Conservation (phyloP, 257 asterid species). For the Solanum peruvianum region DNA sequence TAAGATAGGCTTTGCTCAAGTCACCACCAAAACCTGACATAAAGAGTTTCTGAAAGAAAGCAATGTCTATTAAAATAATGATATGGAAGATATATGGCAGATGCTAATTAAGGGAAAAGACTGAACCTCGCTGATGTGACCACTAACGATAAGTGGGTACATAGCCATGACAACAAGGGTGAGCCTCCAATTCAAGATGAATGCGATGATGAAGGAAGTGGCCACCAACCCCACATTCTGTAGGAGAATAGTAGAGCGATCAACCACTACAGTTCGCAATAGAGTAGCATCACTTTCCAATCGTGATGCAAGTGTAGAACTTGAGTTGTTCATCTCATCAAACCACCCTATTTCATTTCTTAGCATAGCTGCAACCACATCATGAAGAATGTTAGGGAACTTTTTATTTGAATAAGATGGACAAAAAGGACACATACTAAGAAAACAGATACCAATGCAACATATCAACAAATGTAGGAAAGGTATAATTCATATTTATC, state of each 20-base stretch:
- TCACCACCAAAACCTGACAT: constrained; percentile 90
- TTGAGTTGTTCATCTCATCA: constrained; percentile 59
- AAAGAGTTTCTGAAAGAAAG: constrained; percentile 73
- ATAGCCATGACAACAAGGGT: constrained; percentile 86
- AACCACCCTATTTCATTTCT: constrained; percentile 96
- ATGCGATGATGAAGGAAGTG: constrained; percentile 79
- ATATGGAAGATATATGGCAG: background rate
- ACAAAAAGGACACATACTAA: background rate
- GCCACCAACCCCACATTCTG: constrained; percentile 75
- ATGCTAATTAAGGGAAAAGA: background rate
- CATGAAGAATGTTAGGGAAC: background rate
- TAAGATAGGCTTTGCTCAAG: constrained; percentile 86
- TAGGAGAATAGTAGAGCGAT: constrained; percentile 72
- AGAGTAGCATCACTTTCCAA: constrained; percentile 81
- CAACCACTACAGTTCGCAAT: constrained; percentile 77
- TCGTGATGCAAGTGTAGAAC: constrained; percentile 81
- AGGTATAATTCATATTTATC: background rate
- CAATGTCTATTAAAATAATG: background rate
- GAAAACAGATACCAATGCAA: background rate
- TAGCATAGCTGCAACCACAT: constrained; percentile 66
- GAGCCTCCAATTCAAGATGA: constrained; percentile 97
- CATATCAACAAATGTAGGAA: background rate
- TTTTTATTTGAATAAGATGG: background rate
- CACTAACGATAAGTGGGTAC: constrained; percentile 77
- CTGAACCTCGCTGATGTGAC: constrained; percentile 92